Evolutionary conservation across 176 grass and related monocot genomes (phyloP).

Genomic region (Aegilops speltoides): DNA sequence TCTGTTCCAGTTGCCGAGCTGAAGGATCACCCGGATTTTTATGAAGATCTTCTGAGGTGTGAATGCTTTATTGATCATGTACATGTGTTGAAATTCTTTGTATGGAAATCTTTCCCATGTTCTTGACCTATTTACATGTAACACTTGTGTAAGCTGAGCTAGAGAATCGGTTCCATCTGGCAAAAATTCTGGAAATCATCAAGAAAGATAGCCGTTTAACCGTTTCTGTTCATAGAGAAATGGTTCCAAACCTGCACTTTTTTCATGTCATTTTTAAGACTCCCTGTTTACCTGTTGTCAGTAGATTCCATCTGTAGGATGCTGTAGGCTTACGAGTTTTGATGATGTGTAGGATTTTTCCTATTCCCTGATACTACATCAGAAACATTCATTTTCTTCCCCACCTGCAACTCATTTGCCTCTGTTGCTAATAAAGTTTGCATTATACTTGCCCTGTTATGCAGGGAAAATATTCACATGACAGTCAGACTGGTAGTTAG

Average conservation of each 20-base stretch:
- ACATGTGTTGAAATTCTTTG: neutral
- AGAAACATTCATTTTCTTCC: neutral
- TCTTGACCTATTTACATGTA: neutral
- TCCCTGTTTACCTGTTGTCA: neutral
- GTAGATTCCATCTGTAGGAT: neutral
- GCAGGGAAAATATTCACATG: slow-evolving; percentile 97
- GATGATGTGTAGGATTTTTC: neutral
- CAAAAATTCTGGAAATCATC: neutral
- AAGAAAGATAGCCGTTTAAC: neutral
- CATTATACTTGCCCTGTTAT: slow-evolving; percentile 22
- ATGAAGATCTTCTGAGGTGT: slow-evolving; percentile 94
- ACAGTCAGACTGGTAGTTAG: slow-evolving; percentile 90
- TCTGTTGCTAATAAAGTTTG: slow-evolving; percentile 14
- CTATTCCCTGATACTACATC: neutral
- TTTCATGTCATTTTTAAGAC: neutral
- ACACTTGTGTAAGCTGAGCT: neutral
- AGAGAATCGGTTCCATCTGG: neutral
- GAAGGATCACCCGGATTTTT: slow-evolving; percentile 85
- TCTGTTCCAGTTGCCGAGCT: slow-evolving; percentile 64
- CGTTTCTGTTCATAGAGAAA: neutral
- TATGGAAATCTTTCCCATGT: neutral
- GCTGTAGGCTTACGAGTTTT: neutral
- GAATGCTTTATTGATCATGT: slow-evolving; percentile 16
- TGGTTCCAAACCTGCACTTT: neutral
- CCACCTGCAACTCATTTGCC: slow-evolving; percentile 1